Evolutionary conservation across 192 early-diverging fungal species (phyloP).

Genomic region (Podila epigama): DNA sequence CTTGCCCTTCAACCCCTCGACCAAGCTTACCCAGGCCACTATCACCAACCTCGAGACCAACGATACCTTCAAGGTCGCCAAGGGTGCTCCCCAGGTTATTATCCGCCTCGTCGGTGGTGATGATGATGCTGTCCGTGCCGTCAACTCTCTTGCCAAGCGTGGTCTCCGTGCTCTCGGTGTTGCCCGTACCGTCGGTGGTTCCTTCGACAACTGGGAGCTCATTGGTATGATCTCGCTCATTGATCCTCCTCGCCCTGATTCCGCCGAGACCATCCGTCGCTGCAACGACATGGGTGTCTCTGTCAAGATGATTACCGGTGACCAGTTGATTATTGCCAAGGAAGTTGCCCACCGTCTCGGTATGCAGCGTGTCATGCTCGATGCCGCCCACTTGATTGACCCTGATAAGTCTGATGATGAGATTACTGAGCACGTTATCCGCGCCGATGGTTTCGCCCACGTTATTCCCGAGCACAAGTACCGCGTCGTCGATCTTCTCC

Average conservation of each 20-base stretch:
- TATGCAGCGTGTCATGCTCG: slow-evolving; percentile 81
- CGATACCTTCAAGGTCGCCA: slow-evolving; percentile 86
- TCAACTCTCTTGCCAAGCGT: slow-evolving; percentile 84
- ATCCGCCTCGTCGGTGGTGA: slow-evolving; percentile 82
- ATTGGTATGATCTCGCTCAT: slow-evolving; percentile 82
- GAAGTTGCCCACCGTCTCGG: slow-evolving; percentile 80
- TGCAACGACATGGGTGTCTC: slow-evolving; percentile 76
- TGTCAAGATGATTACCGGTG: slow-evolving; percentile 89
- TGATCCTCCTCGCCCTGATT: slow-evolving; percentile 82
- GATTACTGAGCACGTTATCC: slow-evolving; percentile 81
- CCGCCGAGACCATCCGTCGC: slow-evolving; percentile 76
- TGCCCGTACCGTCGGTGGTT: too few species aligned
- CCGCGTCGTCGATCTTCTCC: slow-evolving; percentile 92
- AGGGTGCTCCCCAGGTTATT: slow-evolving; percentile 96
- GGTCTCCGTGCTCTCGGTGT: slow-evolving; percentile 88
- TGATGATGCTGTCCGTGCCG: slow-evolving; percentile 82
- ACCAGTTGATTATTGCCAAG: slow-evolving; percentile 85
- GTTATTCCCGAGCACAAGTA: slow-evolving; percentile 99
- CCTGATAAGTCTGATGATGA: slow-evolving; percentile 78
- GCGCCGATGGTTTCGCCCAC: slow-evolving; percentile 96
- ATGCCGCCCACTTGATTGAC: slow-evolving; percentile 84
- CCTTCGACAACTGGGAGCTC: slow-evolving; percentile 71
- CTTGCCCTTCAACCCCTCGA: slow-evolving; percentile 88
- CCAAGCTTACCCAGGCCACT: slow-evolving; percentile 88
- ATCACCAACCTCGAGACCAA: slow-evolving; percentile 72